Evolutionary conservation across 2,329 filamentous ascomycete species (phyloP), one percentile per base, ranked within the genome.

Genomic region (Cladosporium colombiae): DNA sequence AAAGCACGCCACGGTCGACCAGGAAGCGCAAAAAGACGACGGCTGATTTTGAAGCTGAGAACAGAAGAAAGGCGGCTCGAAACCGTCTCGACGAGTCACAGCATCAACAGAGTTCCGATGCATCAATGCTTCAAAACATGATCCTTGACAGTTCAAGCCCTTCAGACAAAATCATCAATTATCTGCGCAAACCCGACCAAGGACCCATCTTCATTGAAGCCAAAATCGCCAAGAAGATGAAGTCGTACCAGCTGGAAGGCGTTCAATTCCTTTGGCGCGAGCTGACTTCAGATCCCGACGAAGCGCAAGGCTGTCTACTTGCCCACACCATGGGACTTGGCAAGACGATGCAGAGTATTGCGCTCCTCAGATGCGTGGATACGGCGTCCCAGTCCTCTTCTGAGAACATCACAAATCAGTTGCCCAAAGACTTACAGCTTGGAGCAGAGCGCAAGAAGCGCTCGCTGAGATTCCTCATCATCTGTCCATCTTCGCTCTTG

Each of bases 251-350:
- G 74, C 82, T 96, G 56, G 83, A 87, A 0, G 93, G 93, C 1
- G 87, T 97, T 23, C 88, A 89, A 13, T 97, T 97, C 77, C 86
- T 97, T 82, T 97, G 93, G 92, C 88, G 92, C 70, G 90, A 94
- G 69, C 81, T 97, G 53, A 86, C 94, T 6, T 83, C 84, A 35
- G 72, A 71, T 5, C 69, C 70, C 8, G 84, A 88, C 64, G 75
- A 81, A 1, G 79, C 83, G 21, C 88, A 93, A 76, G 93, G 93
- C 2, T 96, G 91, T 74, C 83, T 96, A 14, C 82, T 97, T 23
- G 91, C 93, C 6, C 93, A 97, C 75, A 92, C 91, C 0, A 97
- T 97, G 93, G 93, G 93, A 1, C 80, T 97, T 2, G 93, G 93
- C 18, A 97, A 97, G 80, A 96, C 93, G 0, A 92, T 96, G 89